phyloP scores from a whole-genome alignment of 2,329 filamentous ascomycete species.

The Ophiostoma ulmi region DNA sequence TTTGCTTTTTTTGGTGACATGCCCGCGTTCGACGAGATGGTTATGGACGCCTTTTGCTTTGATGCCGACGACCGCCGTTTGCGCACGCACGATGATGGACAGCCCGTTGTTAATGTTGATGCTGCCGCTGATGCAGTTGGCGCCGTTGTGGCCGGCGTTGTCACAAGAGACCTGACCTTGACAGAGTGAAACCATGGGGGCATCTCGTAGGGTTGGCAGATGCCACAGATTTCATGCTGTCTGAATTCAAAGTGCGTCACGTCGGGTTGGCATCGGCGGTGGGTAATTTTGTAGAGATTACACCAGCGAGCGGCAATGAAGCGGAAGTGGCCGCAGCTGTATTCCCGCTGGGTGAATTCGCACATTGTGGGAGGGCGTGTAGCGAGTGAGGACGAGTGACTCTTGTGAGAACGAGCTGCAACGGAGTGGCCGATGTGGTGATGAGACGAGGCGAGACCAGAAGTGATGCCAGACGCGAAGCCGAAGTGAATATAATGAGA shows the following conservation, averaged over 20 bases:
- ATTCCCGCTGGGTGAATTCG: conserved; percentile 44
- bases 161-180: conserved; percentile 30
- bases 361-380: conserved; percentile 37
- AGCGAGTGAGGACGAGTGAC: not conserved
- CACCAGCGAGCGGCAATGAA: conserved; percentile 37
- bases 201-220: conserved; percentile 37
- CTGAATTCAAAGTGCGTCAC: conserved; percentile 36
- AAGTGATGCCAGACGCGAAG: too few relatives aligned
- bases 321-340: conserved; percentile 36
- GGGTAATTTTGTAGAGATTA: conserved; percentile 33
- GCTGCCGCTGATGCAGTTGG: not conserved
- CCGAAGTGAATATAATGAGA: not conserved
- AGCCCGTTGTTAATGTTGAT: too few relatives aligned
- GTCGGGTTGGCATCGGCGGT: conserved; percentile 35
- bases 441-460: too few relatives aligned
- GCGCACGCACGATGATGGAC: not conserved
- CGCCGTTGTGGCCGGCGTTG: not conserved
- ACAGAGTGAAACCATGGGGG: conserved; percentile 38
- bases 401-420: too few relatives aligned
- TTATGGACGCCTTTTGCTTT: not conserved
- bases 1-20: not conserved
- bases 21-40: not conserved
- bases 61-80: not conserved
- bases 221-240: conserved; percentile 28
- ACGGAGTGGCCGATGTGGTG: too few relatives aligned